phyloP scores from a whole-genome alignment of 371 early-diverging fungal genomes.

The Syncephalastrum racemosum region DNA sequence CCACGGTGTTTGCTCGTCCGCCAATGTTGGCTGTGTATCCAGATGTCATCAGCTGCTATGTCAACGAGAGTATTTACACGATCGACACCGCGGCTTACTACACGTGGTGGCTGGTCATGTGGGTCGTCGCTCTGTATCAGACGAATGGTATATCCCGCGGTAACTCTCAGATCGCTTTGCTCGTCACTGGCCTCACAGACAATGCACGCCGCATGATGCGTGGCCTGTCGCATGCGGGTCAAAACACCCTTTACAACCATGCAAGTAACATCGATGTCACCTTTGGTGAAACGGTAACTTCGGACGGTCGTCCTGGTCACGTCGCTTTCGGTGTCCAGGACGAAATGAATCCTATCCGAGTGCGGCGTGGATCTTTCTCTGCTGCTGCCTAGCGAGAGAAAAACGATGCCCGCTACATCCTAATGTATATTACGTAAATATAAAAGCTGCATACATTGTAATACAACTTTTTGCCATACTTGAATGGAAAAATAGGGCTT shows the following conservation, averaged over 20 bases:
- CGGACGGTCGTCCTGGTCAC: slow-evolving; percentile 7
- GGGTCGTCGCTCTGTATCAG: slow-evolving; percentile 4
- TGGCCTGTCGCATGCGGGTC: slow-evolving; percentile 3
- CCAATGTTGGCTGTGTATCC: not conserved
- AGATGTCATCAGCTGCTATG: not conserved
- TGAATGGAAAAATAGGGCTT: too few species aligned
- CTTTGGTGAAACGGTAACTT: slow-evolving; percentile 13
- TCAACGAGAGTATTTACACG: not conserved
- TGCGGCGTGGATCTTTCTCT: slow-evolving; percentile 12
- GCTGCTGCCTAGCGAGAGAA: too few species aligned
- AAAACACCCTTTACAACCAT: slow-evolving; percentile 2
- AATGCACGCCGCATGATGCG: not conserved
- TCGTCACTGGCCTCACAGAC: slow-evolving; percentile 5
- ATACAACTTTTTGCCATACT: too few species aligned
- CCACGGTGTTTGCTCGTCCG: not conserved
- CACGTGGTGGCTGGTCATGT: slow-evolving; percentile 3
- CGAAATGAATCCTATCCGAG: slow-evolving; percentile 13
- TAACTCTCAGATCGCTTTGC: slow-evolving; percentile 3
- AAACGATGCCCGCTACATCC: too few species aligned
- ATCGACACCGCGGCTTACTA: not conserved
- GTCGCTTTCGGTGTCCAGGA: slow-evolving; percentile 15
- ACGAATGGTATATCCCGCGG: slow-evolving; percentile 10
- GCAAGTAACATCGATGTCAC: slow-evolving; percentile 12
- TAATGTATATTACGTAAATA: too few species aligned
- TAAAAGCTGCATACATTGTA: too few species aligned